Conservation (phyloP, 768 basidiomycete genomes). For the Lentinula boryana region DNA sequence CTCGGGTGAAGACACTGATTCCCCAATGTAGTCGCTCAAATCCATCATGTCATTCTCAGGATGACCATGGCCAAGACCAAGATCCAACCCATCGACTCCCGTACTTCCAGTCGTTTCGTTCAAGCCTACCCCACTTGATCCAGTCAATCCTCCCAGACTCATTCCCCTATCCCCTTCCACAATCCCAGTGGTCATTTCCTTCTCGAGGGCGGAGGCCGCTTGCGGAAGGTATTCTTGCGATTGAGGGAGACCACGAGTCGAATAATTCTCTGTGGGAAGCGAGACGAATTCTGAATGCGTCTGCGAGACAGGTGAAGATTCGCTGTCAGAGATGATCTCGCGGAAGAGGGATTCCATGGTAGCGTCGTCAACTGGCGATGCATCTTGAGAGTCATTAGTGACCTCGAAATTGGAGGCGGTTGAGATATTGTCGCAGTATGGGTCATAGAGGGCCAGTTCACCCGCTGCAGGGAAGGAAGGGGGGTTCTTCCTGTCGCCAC, state of each 20-base stretch:
- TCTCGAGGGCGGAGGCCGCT: slow-evolving; percentile 14
- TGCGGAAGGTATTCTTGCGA: slow-evolving; percentile 13
- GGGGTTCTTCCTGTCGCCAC: slow-evolving; percentile 69
- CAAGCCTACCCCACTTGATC: background rate
- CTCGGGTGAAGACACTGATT: background rate
- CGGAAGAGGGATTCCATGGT: slow-evolving; percentile 65
- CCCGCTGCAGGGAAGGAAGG: slow-evolving; percentile 88
- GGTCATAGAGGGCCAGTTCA: slow-evolving; percentile 46
- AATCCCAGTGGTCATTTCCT: slow-evolving; percentile 10
- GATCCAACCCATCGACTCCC: background rate
- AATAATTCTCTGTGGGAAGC: slow-evolving; percentile 22
- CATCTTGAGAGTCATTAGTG: slow-evolving; percentile 13
- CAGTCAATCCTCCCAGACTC: slow-evolving; percentile 4
- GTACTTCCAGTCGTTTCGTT: background rate
- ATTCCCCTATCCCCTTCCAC: slow-evolving; percentile 1
- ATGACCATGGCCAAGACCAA: background rate
- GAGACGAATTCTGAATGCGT: slow-evolving; percentile 16
- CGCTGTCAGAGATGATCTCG: slow-evolving; percentile 60
- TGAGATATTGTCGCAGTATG: slow-evolving; percentile 11
- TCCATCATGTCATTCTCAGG: background rate
- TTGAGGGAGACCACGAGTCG: slow-evolving; percentile 15
- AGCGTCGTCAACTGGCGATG: slow-evolving; percentile 42
- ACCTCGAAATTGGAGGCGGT: slow-evolving; percentile 12
- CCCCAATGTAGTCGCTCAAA: background rate
- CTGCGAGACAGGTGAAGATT: slow-evolving; percentile 20